Evolutionary conservation across 371 early-diverging fungal species (phyloP).

Genomic region (Aphelidium insulamus): DNA sequence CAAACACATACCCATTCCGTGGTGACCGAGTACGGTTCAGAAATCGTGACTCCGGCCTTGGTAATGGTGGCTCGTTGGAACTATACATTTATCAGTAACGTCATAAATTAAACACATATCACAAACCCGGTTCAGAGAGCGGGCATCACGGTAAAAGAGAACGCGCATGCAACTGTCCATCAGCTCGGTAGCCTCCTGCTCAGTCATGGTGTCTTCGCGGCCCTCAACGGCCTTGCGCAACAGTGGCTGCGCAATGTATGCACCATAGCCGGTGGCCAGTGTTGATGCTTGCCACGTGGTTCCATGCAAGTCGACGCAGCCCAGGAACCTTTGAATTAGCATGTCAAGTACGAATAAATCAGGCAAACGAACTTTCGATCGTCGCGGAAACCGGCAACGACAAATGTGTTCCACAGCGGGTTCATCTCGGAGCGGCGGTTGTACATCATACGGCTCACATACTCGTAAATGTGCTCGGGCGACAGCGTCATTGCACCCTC

Average conservation of each 20-base stretch:
- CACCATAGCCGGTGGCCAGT: slow-evolving; percentile 94
- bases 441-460: slow-evolving; percentile 83
- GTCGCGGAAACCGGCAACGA: slow-evolving; percentile 74
- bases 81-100: slow-evolving; percentile 14
- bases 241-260: slow-evolving; percentile 86
- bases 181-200: slow-evolving; percentile 76
- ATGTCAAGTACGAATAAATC: slow-evolving; percentile 1
- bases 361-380: slow-evolving; percentile 14
- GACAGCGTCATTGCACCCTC: too few species aligned
- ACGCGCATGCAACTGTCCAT: slow-evolving; percentile 83
- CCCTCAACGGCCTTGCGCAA: slow-evolving; percentile 79
- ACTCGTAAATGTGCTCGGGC: slow-evolving; percentile 75
- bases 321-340: slow-evolving; percentile 49
- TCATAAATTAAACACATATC: slow-evolving; percentile 1
- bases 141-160: slow-evolving; percentile 89
- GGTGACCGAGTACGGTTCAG: slow-evolving; percentile 62
- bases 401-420: slow-evolving; percentile 88
- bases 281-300: slow-evolving; percentile 79
- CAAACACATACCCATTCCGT: too few species aligned
- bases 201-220: slow-evolving; percentile 55
- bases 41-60: slow-evolving; percentile 48
- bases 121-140: slow-evolving; percentile 55
- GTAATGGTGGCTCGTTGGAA: slow-evolving; percentile 80
- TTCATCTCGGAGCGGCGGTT: slow-evolving; percentile 69
- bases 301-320: slow-evolving; percentile 86